Evolutionary conservation across 768 basidiomycete genomes (phyloP), one percentile per base, ranked within the genome.

Genomic region (Suillus hirtellus): DNA sequence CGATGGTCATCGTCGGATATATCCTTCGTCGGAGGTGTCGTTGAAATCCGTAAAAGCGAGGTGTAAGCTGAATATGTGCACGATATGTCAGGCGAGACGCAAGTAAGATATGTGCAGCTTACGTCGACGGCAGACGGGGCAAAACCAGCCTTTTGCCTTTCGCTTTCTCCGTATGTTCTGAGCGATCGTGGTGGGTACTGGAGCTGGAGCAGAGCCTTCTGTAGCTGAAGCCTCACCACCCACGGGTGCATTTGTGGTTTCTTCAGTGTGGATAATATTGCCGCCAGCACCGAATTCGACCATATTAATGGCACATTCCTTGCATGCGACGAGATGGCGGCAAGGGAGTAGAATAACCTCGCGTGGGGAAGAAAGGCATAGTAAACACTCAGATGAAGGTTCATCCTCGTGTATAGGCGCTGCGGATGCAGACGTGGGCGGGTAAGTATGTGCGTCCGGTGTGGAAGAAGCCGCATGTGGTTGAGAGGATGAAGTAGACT

Each of bases 131-230:
- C 95, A 96, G 56, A 98, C 93, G 35, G 95, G 95, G 73, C 95
- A 98, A 83, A 91, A 93, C 95, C 95, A 98, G 6, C 95, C 95
- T 77, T 98, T 98, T 0, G 93, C 91, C 79, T 93, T 96, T 68
- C 94, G 83, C 81, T 95, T 96, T 72, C 95, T 81, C 65, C 93
- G 82, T 5, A 83, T 75, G 62, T 81, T 79, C 17, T 80, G 75
- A 37, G 77, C 67, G 12, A 78, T 61, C 4, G 71, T 37, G 38
- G 56, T 11, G n/a, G 72, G 61, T 9, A 68, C 34, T 27, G 69
- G 60, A 12, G 67, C 35, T 31, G 69, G 58, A 12, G 67, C 35
- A 40, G 65, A 12, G 15, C 34, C 58, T 43, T 62, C 61, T 17
- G 56, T 24, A 17, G 58, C 64, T 8, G 70, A 74, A 2, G 70